These are phyloP conservation scores for Colletotrichum navitas DNA, from an alignment of 2,329 filamentous ascomycete species.

Conservation along the genomic window DNA sequence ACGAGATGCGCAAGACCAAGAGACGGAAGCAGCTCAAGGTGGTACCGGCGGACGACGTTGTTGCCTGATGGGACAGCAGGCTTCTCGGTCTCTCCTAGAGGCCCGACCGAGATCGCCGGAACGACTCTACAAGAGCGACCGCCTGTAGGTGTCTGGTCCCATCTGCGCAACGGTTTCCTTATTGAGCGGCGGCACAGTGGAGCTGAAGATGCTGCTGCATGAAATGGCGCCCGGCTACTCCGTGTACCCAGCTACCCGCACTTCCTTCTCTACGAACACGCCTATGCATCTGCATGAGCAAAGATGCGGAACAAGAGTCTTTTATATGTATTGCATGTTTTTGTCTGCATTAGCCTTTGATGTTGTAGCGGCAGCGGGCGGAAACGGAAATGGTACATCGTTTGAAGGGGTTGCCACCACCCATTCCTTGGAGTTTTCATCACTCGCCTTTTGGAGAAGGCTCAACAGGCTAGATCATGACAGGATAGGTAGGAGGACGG, in stretches of 20 bases:
- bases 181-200: slow-evolving; percentile 19
- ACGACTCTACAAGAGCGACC: neutral
- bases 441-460: slow-evolving; percentile 11
- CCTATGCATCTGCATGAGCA: slow-evolving; percentile 14
- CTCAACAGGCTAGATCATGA: slow-evolving; percentile 7
- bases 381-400: slow-evolving; percentile 11
- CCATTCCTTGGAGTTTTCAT: slow-evolving; percentile 7
- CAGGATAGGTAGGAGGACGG: neutral
- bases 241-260: neutral
- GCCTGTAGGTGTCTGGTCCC: neutral
- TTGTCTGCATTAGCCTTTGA: slow-evolving; percentile 23
- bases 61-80: slow-evolving; percentile 2
- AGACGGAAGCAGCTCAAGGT: slow-evolving; percentile 56
- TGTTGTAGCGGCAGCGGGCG: slow-evolving; percentile 32
- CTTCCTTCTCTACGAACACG: neutral
- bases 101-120: neutral
- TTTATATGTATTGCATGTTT: slow-evolving; percentile 21
- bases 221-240: slow-evolving; percentile 4
- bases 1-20: slow-evolving; percentile 60
- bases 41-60: slow-evolving; percentile 54
- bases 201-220: slow-evolving; percentile 34
- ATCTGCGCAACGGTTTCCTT: neutral
- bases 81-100: neutral
- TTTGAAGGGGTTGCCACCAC: slow-evolving; percentile 9
- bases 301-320: neutral